These are phyloP conservation scores for Schizochytrium sp. DNA, from an alignment of 108 stramenopile species.

Conservation along the genomic window DNA sequence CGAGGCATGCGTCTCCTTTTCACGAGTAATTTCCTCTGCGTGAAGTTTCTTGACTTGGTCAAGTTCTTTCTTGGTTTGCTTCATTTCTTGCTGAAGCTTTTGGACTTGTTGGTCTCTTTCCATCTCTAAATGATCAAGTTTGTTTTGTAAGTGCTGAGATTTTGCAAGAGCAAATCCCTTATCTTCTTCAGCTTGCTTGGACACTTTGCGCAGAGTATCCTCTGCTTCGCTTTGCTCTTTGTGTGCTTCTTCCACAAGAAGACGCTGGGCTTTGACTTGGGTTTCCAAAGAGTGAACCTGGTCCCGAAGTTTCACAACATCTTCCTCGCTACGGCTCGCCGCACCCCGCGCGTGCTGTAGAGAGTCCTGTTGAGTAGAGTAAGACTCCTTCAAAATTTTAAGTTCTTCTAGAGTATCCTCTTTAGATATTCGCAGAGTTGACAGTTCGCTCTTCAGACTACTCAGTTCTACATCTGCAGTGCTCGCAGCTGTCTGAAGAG, in stretches of 20 bases:
- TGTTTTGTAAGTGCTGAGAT: constrained; percentile 18
- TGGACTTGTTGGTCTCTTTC: neutral
- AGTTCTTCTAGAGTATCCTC: neutral
- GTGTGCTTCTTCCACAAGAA: constrained; percentile 16
- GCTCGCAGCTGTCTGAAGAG: neutral
- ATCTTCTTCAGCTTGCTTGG: neutral
- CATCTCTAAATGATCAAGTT: neutral
- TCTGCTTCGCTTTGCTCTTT: neutral
- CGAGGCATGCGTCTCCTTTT: neutral
- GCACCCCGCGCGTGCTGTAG: neutral
- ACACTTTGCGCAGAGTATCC: neutral
- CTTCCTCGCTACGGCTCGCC: neutral
- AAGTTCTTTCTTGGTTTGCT: neutral
- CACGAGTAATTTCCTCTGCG: neutral
- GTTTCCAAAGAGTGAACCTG: neutral
- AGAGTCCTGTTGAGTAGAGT: neutral
- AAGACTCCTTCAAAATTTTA: neutral
- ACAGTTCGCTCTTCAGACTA: neutral
- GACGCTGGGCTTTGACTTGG: neutral
- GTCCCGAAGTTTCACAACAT: neutral
- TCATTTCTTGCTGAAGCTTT: neutral
- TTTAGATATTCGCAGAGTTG: neutral
- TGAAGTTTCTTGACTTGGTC: neutral
- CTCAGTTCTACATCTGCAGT: neutral
- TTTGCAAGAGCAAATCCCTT: neutral